These are phyloP conservation scores for Starmerella etchellsii DNA, from an alignment of 805 yeast species.

Conservation along the genomic window DNA sequence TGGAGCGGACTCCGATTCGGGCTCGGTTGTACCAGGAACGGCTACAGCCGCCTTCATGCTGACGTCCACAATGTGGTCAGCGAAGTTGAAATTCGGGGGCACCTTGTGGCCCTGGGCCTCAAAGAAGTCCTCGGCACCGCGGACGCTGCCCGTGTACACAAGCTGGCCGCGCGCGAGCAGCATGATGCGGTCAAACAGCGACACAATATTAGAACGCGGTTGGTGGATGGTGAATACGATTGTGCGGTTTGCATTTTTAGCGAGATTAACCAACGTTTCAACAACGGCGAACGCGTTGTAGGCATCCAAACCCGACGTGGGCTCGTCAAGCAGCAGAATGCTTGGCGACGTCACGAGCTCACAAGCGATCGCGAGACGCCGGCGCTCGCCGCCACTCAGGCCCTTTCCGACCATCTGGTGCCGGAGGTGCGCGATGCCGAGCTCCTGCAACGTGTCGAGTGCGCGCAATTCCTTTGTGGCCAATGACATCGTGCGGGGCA, in stretches of 20 bases:
- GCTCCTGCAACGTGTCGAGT: slow-evolving; percentile 68
- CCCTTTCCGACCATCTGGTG: slow-evolving; percentile 88
- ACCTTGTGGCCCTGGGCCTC: slow-evolving; percentile 62
- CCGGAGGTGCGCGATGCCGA: slow-evolving; percentile 68
- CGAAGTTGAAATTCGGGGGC: slow-evolving; percentile 84
- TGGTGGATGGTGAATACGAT: slow-evolving; percentile 91
- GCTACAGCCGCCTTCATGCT: slow-evolving; percentile 45
- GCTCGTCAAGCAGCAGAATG: slow-evolving; percentile 74
- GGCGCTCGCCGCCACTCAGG: slow-evolving; percentile 83
- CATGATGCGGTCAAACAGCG: slow-evolving; percentile 71
- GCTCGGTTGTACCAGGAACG: not conserved
- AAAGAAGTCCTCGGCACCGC: slow-evolving; percentile 63
- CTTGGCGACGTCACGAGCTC: slow-evolving; percentile 84
- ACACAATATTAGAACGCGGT: slow-evolving; percentile 90
- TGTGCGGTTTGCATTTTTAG: slow-evolving; percentile 72
- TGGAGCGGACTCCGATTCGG: not conserved
- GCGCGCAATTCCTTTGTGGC: slow-evolving; percentile 67
- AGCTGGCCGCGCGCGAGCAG: slow-evolving; percentile 73
- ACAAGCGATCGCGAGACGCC: slow-evolving; percentile 87
- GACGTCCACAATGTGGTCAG: slow-evolving; percentile 83
- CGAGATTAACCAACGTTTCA: slow-evolving; percentile 67
- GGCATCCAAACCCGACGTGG: slow-evolving; percentile 91
- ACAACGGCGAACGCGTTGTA: slow-evolving; percentile 86
- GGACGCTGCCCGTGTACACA: slow-evolving; percentile 79
- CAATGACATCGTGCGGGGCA: slow-evolving; percentile 70